These are phyloP conservation scores for Lactifluus pinguis DNA, from an alignment of 768 basidiomycete genomes.

Conservation along the genomic window DNA sequence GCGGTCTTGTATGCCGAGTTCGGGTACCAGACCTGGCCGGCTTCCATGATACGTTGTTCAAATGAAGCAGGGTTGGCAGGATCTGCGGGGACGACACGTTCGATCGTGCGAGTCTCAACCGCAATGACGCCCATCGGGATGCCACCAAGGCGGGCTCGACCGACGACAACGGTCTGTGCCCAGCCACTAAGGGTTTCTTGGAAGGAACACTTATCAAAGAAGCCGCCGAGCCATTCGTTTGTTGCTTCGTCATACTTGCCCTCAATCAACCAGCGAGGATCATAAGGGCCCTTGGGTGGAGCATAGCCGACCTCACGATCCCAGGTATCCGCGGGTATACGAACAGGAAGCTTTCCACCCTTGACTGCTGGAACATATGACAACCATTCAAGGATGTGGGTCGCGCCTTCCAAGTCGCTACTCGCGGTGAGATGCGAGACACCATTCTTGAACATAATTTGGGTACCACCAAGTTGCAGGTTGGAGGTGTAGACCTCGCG, in stretches of 20 bases:
- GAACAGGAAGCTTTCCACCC: constrained; percentile 71
- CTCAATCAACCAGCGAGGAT: constrained; percentile 96
- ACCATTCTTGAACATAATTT: constrained; percentile 99
- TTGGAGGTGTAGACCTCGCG: constrained; percentile 99
- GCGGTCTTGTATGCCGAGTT: constrained; percentile 99
- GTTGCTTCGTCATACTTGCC: constrained; percentile 84
- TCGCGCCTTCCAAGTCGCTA: constrained; percentile 93
- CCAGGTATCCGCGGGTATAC: constrained; percentile 68
- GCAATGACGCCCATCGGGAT: constrained; percentile 98
- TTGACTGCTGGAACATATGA: constrained; percentile 86
- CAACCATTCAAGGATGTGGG: constrained; percentile 89
- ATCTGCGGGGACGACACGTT: constrained; percentile 93
- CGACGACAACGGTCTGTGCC: constrained; percentile 98
- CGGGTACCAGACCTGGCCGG: constrained; percentile 99
- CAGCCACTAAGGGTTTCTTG: constrained; percentile 98
- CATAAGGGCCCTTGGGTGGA: constrained; percentile 91
- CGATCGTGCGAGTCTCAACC: constrained; percentile 95
- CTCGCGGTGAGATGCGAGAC: constrained; percentile 92
- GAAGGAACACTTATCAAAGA: constrained; percentile 97
- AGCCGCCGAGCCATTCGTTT: constrained; percentile 73
- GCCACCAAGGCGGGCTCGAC: constrained; percentile 91
- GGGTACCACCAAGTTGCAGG: constrained; percentile 97
- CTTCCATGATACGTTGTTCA: constrained; percentile 97
- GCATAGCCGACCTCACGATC: constrained; percentile 86
- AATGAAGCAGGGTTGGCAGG: constrained; percentile 95